These are phyloP conservation scores for Cenchrus purpureus DNA, from an alignment of 176 grass and related monocot genomes.

Conservation along the genomic window DNA sequence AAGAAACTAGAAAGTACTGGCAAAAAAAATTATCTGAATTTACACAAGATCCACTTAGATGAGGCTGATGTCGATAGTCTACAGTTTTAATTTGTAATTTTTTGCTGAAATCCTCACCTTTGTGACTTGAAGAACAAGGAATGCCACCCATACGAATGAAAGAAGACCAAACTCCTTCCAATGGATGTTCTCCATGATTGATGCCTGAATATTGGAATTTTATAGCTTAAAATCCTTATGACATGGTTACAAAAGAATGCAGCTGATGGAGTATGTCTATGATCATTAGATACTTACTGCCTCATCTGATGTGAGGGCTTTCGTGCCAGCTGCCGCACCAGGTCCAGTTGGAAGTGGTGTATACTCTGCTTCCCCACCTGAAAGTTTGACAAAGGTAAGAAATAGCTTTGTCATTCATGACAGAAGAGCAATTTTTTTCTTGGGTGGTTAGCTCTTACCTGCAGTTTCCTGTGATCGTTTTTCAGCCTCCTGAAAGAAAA, in stretches of 20 bases:
- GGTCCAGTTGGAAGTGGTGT: conserved; percentile 70
- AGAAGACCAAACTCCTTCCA: conserved; percentile 94
- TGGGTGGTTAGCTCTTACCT: conserved; percentile 36
- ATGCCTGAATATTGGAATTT: conserved; percentile 55
- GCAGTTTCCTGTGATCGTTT: conserved; percentile 55
- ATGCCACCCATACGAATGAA: conserved; percentile 77
- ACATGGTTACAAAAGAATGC: background rate
- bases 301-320: conserved; percentile 37
- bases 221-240: conserved; percentile 17
- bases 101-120: conserved; percentile 56
- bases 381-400: conserved; percentile 35
- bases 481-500: conserved; percentile 59
- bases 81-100: conserved; percentile 32
- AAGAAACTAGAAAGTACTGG: background rate
- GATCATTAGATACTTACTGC: conserved; percentile 59
- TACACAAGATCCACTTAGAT: conserved; percentile 18
- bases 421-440: conserved; percentile 31
- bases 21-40: background rate
- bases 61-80: background rate
- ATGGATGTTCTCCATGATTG: conserved; percentile 70
- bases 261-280: background rate
- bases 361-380: conserved; percentile 67
- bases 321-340: conserved; percentile 43
- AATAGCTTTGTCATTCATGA: background rate
- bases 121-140: conserved; percentile 75